phyloP scores from a whole-genome alignment of 2,329 filamentous ascomycete genomes.

The Penicillium corylophilum region DNA sequence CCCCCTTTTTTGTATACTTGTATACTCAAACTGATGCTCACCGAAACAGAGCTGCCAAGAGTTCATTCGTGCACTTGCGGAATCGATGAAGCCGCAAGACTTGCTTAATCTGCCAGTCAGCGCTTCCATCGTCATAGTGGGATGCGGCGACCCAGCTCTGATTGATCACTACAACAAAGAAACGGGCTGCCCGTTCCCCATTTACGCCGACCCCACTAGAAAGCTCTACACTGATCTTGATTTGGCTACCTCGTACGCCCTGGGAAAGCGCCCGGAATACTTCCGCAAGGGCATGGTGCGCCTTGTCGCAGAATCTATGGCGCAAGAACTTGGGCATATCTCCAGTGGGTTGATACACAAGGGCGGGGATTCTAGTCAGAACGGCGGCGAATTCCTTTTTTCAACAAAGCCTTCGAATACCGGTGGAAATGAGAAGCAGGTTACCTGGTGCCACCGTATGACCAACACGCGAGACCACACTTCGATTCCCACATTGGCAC shows the following conservation, averaged over 20 bases:
- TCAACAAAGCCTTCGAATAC: too few relatives aligned
- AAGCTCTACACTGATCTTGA: slow-evolving; percentile 66
- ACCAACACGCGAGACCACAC: slow-evolving; percentile 73
- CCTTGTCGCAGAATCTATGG: slow-evolving; percentile 50
- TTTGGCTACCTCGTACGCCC: slow-evolving; percentile 63
- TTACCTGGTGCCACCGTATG: slow-evolving; percentile 83
- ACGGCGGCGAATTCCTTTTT: slow-evolving; percentile 78
- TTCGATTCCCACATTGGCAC: slow-evolving; percentile 53
- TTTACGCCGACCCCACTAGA: slow-evolving; percentile 72
- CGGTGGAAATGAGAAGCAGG: slow-evolving; percentile 26
- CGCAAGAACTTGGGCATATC: slow-evolving; percentile 59
- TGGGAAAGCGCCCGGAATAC: slow-evolving; percentile 66
- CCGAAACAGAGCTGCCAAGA: slow-evolving; percentile 68
- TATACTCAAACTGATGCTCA: neutral
- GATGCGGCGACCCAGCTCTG: slow-evolving; percentile 67
- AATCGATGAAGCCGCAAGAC: slow-evolving; percentile 50
- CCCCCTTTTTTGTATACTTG: neutral
- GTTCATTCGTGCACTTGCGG: slow-evolving; percentile 64
- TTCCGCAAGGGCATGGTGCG: slow-evolving; percentile 53
- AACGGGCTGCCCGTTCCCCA: slow-evolving; percentile 67
- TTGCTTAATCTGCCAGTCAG: slow-evolving; percentile 48
- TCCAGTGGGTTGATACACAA: slow-evolving; percentile 6
- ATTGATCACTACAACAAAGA: slow-evolving; percentile 65
- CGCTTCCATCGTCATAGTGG: slow-evolving; percentile 68
- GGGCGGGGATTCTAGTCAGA: slow-evolving; percentile 56